A percentile compares a stretch with the other conserved stretches of the same genome.
Evolutionary conservation across 768 basidiomycete species (phyloP).

Genomic region (Asterophora lycoperdoides): DNA sequence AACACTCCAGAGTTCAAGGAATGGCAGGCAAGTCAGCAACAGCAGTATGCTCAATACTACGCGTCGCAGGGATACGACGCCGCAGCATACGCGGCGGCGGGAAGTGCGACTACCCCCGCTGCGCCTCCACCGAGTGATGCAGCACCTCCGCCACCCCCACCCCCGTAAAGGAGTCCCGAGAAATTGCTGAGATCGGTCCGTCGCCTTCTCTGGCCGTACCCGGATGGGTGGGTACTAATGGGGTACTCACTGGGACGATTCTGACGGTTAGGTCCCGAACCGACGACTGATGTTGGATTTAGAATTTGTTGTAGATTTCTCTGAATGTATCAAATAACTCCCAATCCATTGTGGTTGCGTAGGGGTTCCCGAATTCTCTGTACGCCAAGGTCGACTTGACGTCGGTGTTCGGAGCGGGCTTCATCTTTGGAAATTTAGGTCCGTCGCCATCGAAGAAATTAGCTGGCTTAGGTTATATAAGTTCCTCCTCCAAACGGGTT

Average conservation of each 20-base stretch:
- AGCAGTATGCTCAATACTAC: constrained; percentile 74
- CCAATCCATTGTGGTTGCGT: no score
- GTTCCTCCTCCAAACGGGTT: no score
- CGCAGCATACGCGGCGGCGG: constrained; percentile 9
- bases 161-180: constrained; percentile 19
- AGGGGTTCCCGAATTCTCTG: no score
- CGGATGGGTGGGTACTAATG: no score
- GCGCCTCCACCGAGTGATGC: constrained; percentile 22
- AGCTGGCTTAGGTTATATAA: no score
- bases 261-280: background rate
- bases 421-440: no score
- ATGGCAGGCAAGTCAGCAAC: constrained; percentile 73
- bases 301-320: background rate
- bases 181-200: constrained; percentile 1
- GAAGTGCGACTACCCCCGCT: constrained; percentile 14
- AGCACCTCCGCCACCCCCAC: constrained; percentile 34
- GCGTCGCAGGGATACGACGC: constrained; percentile 47
- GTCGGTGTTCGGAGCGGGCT: no score
- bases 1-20: constrained; percentile 79
- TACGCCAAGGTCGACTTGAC: no score
- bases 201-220: constrained; percentile 5
- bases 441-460: no score
- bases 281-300: background rate
- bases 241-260: constrained; percentile 10
- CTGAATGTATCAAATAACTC: no score